Evolutionary conservation across 768 basidiomycete species (phyloP).

Genomic region (Brasilioporus rufonigricans): DNA sequence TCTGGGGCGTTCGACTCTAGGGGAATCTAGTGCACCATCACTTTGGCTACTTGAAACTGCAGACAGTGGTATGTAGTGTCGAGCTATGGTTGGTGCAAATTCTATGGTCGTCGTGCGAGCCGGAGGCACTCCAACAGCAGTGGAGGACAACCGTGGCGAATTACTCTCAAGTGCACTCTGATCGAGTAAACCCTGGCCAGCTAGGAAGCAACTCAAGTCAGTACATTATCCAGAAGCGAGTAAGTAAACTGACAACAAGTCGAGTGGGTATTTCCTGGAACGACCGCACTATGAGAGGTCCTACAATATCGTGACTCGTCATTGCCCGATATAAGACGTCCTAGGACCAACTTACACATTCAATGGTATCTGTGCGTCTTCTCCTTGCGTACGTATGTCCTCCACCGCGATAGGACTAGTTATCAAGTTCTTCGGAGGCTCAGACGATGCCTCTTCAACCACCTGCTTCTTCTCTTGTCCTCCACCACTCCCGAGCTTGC

Average conservation of each 20-base stretch:
- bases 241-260: constrained; percentile 11
- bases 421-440: background rate
- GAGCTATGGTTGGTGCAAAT: constrained; percentile 42
- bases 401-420: background rate
- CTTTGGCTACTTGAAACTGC: constrained; percentile 28
- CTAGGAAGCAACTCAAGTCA: constrained; percentile 12
- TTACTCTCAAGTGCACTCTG: background rate
- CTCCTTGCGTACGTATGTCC: background rate
- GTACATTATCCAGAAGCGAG: background rate
- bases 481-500: constrained; percentile 1
- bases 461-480: constrained; percentile 1
- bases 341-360: constrained; percentile 8
- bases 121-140: constrained; percentile 27
- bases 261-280: constrained; percentile 1
- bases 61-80: constrained; percentile 24
- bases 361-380: background rate
- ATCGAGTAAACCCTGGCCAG: constrained; percentile 4
- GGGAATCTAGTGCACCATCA: constrained; percentile 1
- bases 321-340: background rate
- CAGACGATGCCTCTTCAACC: constrained; percentile 4
- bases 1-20: constrained; percentile 6
- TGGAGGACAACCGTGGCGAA: constrained; percentile 3
- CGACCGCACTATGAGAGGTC: constrained; percentile 37
- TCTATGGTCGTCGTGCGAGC: constrained; percentile 52
- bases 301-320: constrained; percentile 1